These are phyloP conservation scores for Podospora anserina DNA, from an alignment of 495 filamentous ascomycete species.

Conservation along the genomic window DNA sequence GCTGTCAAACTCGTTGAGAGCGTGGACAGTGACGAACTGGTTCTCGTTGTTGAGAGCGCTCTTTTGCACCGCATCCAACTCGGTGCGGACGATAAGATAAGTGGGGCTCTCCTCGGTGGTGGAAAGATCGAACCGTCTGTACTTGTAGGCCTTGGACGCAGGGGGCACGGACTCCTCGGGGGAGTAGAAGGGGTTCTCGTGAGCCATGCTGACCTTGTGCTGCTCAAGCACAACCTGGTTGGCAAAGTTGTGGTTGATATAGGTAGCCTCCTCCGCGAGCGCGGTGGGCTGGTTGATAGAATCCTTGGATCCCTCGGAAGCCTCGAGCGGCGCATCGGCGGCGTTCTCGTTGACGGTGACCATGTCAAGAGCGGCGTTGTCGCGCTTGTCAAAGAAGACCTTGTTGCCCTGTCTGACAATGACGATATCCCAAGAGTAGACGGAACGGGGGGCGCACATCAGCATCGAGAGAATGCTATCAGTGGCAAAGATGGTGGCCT, in stretches of 20 bases:
- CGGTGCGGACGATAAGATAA: constrained; percentile 89
- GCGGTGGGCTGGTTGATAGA: constrained; percentile 86
- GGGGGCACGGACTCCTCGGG: constrained; percentile 88
- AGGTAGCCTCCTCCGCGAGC: constrained; percentile 92
- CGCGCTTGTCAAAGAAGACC: constrained; percentile 97
- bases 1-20: constrained; percentile 96
- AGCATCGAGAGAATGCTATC: constrained; percentile 97
- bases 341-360: constrained; percentile 99
- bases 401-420: constrained; percentile 88
- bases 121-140: constrained; percentile 91
- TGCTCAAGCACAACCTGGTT: constrained; percentile 85
- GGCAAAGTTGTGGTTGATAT: constrained; percentile 99
- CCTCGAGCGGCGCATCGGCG: constrained; percentile 88
- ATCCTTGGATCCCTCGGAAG: constrained; percentile 89
- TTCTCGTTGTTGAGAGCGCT: constrained; percentile 83
- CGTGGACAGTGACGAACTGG: constrained; percentile 87
- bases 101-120: constrained; percentile 90
- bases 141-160: constrained; percentile 95
- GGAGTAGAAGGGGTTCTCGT: constrained; percentile 96
- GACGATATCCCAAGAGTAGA: constrained; percentile 97
- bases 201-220: constrained; percentile 71
- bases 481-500: constrained; percentile 94
- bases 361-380: constrained; percentile 88
- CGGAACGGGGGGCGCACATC: constrained; percentile 92
- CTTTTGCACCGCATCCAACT: constrained; percentile 93